A percentile compares a stretch with the other conserved stretches of the same genome.
Evolutionary conservation across 2,329 filamentous ascomycete genomes (phyloP).

Genomic region (Nannizziopsis arthrosporioides): DNA sequence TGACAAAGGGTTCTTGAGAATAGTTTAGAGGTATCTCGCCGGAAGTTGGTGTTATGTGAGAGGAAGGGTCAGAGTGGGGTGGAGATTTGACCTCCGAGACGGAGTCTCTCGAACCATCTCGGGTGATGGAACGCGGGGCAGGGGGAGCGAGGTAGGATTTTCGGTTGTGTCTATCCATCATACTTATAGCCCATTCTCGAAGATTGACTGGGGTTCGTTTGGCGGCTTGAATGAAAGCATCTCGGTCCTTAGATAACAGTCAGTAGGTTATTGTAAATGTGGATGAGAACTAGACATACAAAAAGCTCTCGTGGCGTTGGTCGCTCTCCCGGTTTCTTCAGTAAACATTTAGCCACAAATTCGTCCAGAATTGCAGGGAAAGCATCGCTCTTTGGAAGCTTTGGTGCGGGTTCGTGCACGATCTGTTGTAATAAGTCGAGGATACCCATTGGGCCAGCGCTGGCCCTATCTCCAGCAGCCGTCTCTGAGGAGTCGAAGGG

Average conservation of each 20-base stretch:
- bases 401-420: slow-evolving; percentile 88
- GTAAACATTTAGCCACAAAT: slow-evolving; percentile 91
- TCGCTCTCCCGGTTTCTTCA: slow-evolving; percentile 76
- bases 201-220: slow-evolving; percentile 94
- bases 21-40: slow-evolving; percentile 56
- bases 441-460: slow-evolving; percentile 74
- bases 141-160: slow-evolving; percentile 86
- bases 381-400: slow-evolving; percentile 88
- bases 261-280: background rate
- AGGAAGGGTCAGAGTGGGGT: slow-evolving; percentile 25
- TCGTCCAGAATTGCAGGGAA: slow-evolving; percentile 92
- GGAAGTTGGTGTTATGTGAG: slow-evolving; percentile 52
- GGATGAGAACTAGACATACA: slow-evolving; percentile 45
- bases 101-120: slow-evolving; percentile 47
- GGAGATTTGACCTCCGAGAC: slow-evolving; percentile 20
- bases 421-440: slow-evolving; percentile 93
- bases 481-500: slow-evolving; percentile 79
- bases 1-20: slow-evolving; percentile 23
- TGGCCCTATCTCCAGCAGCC: slow-evolving; percentile 55
- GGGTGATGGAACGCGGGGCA: slow-evolving; percentile 62
- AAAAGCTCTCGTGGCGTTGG: slow-evolving; percentile 90
- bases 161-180: slow-evolving; percentile 91
- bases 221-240: slow-evolving; percentile 89
- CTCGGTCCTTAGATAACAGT: slow-evolving; percentile 54
- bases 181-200: slow-evolving; percentile 79